phyloP scores from a whole-genome alignment of 148 eudicot genomes.

The Chenopodium formosanum region DNA sequence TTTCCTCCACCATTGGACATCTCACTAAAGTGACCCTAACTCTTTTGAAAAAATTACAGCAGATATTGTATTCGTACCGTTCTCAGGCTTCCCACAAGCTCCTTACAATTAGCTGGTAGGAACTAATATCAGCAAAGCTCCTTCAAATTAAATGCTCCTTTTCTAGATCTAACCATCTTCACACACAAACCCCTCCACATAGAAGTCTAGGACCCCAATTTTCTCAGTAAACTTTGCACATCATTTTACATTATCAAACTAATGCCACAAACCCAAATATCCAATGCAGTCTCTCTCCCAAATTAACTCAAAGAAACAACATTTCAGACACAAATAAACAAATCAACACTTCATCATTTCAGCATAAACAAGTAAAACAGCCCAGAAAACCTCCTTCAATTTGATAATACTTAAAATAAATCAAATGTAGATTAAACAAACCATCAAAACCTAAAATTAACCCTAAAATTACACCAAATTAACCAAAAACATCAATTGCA shows the following conservation, averaged over 20 bases:
- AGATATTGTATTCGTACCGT: neutral
- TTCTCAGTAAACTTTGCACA: neutral
- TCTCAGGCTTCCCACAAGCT: neutral
- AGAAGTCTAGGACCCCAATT: neutral
- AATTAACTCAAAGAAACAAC: neutral
- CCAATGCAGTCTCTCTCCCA: neutral
- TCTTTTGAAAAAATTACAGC: neutral
- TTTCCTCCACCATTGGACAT: neutral
- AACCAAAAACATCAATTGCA: neutral
- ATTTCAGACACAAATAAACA: neutral
- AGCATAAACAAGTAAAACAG: neutral
- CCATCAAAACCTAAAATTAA: neutral
- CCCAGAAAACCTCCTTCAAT: too few relatives aligned
- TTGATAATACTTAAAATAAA: too few relatives aligned
- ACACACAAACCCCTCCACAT: neutral
- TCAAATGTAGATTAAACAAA: neutral
- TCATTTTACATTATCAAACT: neutral
- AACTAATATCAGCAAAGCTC: neutral
- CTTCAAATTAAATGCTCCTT: neutral
- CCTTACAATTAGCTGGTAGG: neutral
- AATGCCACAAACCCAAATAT: neutral
- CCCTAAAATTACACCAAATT: neutral
- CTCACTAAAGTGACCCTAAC: neutral
- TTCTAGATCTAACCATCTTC: neutral
- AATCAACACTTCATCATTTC: neutral